Evolutionary conservation across 2,329 filamentous ascomycete genomes (phyloP), one percentile per base, ranked within the genome.

Genomic region (Fonsecaea monophora): DNA sequence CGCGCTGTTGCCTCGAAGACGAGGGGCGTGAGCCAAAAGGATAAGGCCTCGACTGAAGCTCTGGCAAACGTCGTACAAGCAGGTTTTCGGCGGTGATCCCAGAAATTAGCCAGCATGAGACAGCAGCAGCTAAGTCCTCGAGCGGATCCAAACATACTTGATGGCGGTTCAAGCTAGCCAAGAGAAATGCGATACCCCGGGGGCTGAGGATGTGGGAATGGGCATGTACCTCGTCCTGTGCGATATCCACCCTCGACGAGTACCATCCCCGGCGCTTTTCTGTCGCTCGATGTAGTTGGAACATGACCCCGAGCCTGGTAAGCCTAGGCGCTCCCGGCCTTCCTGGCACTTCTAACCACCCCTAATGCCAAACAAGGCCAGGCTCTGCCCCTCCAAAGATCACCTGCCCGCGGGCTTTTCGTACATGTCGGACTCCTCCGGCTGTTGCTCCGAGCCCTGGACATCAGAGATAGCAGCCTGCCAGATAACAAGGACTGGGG

Each of bases 261-360:
- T 21, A 62, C 62, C 10, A 73, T 68, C 6, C 61, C 66, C 18
- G 76, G 75, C 8, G 87, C 86, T 65, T 89, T 87, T 68, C 97
- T 91, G 74, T 97, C 94, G 79, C 97, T 21, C 21, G 21, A 21
- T 1, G 21, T 21, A 21, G 21, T 21, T 21, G 21, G 21, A 21
- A 21, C 21, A 21, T 21, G 21, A 21, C 21, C 21, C 21, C 21
- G 21, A 21, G 21, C 21, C 21, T 21, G 21, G 21, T 21, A 21
- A 21, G 21, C 21, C 21, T 21, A 1, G 21, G 21, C 1, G 21
- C 21, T 21, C 21, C 21, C 21, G 21, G 1, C 21, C 21, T 21
- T 21, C 21, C 21, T 21, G 21, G 21, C 21, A 1, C 21, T 21
- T 1, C 21, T 21, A 21, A 21, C 21, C 21, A 21, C 21, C 21